phyloP scores from a whole-genome alignment of 177 flowering plant species.

The Vitis hybrid region DNA sequence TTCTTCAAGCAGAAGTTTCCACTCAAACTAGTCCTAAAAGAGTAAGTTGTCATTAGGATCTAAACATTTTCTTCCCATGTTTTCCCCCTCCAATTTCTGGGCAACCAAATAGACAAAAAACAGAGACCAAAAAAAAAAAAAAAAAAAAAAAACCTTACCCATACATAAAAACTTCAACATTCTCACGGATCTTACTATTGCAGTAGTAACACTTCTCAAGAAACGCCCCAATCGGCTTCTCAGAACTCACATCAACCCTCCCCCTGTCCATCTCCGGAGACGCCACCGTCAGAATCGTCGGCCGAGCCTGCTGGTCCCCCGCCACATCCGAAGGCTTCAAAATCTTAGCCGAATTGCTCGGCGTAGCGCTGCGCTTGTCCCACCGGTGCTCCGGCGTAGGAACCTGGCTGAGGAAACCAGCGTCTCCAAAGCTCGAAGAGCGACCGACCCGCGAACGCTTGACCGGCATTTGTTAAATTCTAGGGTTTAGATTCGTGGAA shows the following conservation, averaged over 20 bases:
- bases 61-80: neutral
- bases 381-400: neutral
- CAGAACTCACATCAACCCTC: neutral
- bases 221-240: neutral
- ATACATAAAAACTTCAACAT: constrained; percentile 20
- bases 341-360: neutral
- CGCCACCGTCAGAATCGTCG: neutral
- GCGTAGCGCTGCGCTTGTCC: neutral
- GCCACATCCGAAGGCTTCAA: neutral
- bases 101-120: neutral
- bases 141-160: constrained; percentile 10
- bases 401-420: neutral
- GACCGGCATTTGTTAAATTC: neutral
- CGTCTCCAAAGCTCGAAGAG: constrained; percentile 5
- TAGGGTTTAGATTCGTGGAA: too few relatives aligned
- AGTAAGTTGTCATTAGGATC: too few relatives aligned
- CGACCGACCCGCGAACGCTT: constrained; percentile 2
- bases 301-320: neutral
- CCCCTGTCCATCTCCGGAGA: neutral
- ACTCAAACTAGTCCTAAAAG: too few relatives aligned
- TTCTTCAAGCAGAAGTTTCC: too few relatives aligned
- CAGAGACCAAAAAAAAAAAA: neutral
- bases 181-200: constrained; percentile 4
- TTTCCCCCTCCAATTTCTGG: neutral
- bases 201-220: constrained; percentile 17